Base-by-base conservation (phyloP, 495 filamentous ascomycete genomes). In the Oidiodendron maius region DNA sequence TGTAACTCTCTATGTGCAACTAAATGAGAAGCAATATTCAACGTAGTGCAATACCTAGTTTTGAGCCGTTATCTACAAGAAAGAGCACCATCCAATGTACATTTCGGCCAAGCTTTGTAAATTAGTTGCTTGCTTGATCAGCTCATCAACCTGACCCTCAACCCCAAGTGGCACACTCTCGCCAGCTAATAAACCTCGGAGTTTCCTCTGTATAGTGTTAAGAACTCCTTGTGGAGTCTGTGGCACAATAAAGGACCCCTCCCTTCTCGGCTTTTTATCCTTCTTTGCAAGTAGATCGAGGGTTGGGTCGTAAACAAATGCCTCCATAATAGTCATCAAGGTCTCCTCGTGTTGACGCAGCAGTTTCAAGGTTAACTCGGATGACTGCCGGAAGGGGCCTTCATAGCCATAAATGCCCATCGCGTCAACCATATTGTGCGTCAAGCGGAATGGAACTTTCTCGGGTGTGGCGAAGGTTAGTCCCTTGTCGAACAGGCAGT, bases 21-120 rank as follows among this genome's bases (percentile, higher is more conserved):
- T 5, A 30, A 12, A 5, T 5, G 5, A 30, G 26, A 30, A 5
- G 26, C 5, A 30, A 5, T 5, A 30, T 30, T 5, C 26, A 12
- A 30, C 5, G 26, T 12, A 30, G n/a, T n/a, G n/a, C n/a, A n/a
- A n/a, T n/a, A n/a, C n/a, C n/a, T n/a, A n/a, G n/a, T n/a, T n/a
- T n/a, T n/a, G n/a, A 12, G 26, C 12, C 26, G 12, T 5, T 30
- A 30, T 17, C 34, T 61, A 96, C 54, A 95, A 82, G 61, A 96
- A 97, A 17, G 91, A 77, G 74, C 89, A 95, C 93, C 93, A 98
- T 20, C 93, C 93, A 67, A 97, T 93, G 66, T 98, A 98, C 93
- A 98, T 98, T 4, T 75, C 75, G 13, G 85, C 77, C 63, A 99
- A 67, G 57, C 87, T 91, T 57, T 61, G 76, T 38, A 81, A 80